Evolutionary conservation across 495 filamentous ascomycete genomes (phyloP), one percentile per base, ranked within the genome.

Genomic region (Penicillium roqueforti): DNA sequence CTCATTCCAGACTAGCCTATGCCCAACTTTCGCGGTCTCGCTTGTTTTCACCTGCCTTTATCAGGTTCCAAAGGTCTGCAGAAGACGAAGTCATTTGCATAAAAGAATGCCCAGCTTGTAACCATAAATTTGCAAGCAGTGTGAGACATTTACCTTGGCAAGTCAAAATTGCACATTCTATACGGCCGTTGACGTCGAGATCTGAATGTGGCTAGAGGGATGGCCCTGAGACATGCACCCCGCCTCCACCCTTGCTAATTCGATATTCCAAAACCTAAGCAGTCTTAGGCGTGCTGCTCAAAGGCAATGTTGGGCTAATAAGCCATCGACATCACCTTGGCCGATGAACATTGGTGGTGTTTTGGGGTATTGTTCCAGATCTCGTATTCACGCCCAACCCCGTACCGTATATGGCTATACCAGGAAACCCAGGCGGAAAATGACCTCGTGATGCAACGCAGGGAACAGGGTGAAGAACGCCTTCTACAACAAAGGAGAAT

Each of bases 351-450:
- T 58, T 58, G 58, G 45, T 57, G 47, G 41, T 61, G 47, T 58
- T 47, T 57, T 47, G 36, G 47, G 31, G 29, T 32, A 36, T 16
- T 61, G 62, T 61, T 59, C 46, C 60, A 65, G 56, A 64, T 47
- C 69, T 72, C 69, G 69, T 72, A 70, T 72, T 66, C 60, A 28
- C 56, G 29, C 28, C 52, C 47, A 26, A 26, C 28, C 51, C 23
- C 23, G 47, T 14, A n/a, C n/a, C 10, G 36, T 31, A 40, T 29
- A 39, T 36, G 16, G 4, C 37, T 51, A 40, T 51, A 42, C 39
- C 25, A 2, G 50, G 49, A 18, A 36, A 7, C 40, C 40, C 9
- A 44, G 22, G 40, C 14, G 13, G 29, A 36, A 28, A 14, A 52
- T 28, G 38, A 42, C 31, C 50, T 41, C 39, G 29, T 44, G 50